phyloP scores from a whole-genome alignment of 176 grass and related monocot genomes.

The Bonia amplexicaulis region DNA sequence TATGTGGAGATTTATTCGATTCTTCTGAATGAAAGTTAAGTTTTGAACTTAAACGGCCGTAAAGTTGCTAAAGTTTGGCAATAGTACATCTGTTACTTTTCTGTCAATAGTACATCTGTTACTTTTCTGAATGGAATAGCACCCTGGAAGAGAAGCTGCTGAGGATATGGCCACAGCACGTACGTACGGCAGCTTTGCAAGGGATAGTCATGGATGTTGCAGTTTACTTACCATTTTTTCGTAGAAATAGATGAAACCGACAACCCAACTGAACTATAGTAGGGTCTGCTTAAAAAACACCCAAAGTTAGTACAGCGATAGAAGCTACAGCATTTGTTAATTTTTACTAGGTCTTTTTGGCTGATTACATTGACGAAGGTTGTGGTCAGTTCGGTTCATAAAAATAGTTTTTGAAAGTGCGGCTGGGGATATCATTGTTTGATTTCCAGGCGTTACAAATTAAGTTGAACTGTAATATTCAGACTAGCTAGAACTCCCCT shows the following conservation, averaged over 20 bases:
- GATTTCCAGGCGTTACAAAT: neutral
- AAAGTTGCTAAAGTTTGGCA: too few relatives aligned
- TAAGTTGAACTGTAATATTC: neutral
- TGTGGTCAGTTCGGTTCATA: neutral
- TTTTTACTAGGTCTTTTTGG: neutral
- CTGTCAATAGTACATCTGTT: too few relatives aligned
- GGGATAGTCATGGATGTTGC: neutral
- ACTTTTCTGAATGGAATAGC: too few relatives aligned
- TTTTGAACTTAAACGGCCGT: too few relatives aligned
- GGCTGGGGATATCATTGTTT: neutral
- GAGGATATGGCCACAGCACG: neutral
- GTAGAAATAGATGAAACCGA: neutral
- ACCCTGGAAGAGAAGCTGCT: too few relatives aligned
- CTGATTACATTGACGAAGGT: neutral
- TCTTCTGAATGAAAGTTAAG: too few relatives aligned
- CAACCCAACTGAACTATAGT: neutral
- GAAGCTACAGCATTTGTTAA: neutral
- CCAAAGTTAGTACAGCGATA: neutral
- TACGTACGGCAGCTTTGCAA: neutral
- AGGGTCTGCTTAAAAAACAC: neutral
- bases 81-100: too few relatives aligned
- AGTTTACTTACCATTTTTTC: neutral
- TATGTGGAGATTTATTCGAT: too few relatives aligned
- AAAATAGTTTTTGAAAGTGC: neutral
- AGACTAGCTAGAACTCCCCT: neutral